Percentiles rank a stretch among this genome's conserved stretches.
phyloP scores from a whole-genome alignment of 768 basidiomycete genomes.

The Suillus fuscotomentosus region DNA sequence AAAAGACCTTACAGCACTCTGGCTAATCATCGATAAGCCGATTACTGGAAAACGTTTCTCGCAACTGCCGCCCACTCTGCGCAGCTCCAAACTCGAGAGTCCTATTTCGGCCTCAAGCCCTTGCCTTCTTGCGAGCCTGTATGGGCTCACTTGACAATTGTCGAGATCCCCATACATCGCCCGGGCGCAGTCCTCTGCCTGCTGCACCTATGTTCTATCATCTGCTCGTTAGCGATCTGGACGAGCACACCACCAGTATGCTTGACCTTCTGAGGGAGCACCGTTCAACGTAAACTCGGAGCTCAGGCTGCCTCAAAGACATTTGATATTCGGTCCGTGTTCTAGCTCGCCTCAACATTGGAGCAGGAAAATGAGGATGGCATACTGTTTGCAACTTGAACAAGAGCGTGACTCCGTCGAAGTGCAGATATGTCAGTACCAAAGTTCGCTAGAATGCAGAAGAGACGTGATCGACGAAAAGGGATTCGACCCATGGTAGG shows the following conservation, averaged over 20 bases:
- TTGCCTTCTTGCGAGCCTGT: conserved; percentile 9
- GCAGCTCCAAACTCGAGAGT: too few relatives aligned
- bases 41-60: conserved; percentile 4
- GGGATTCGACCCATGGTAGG: too few relatives aligned
- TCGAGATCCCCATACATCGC: conserved; percentile 3
- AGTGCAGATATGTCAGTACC: neutral
- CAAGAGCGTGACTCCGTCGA: neutral
- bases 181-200: neutral
- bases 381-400: neutral
- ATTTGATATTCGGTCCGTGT: neutral
- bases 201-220: neutral
- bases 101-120: too few relatives aligned
- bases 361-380: too few relatives aligned
- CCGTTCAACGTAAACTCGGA: neutral
- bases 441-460: too few relatives aligned
- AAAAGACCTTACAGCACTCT: conserved; percentile 13
- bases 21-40: neutral
- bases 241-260: too few relatives aligned
- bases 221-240: conserved; percentile 2
- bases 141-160: conserved; percentile 18
- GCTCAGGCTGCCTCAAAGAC: neutral
- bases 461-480: too few relatives aligned
- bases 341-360: neutral
- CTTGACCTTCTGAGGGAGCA: neutral
- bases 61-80: neutral